A percentile compares a stretch with the other conserved stretches of the same genome.
phyloP scores from a whole-genome alignment of 495 filamentous ascomycete genomes.

The Trichoderma gamsii region DNA sequence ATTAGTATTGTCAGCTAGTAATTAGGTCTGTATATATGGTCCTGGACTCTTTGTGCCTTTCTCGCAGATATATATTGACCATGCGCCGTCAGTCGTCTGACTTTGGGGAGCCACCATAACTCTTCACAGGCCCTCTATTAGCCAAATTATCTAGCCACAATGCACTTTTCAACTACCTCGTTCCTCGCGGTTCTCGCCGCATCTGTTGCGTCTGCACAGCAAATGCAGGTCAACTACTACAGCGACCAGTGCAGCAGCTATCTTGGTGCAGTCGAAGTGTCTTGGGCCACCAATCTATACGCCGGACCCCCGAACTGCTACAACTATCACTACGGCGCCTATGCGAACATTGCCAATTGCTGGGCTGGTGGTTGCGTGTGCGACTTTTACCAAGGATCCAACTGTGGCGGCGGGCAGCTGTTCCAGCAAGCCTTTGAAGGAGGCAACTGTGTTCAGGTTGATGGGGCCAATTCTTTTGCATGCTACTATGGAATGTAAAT shows the following conservation, averaged over 20 bases:
- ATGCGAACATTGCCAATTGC: background rate
- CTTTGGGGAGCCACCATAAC: background rate
- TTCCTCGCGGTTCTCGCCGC: background rate
- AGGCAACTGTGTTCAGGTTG: background rate
- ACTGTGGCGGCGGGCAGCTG: background rate
- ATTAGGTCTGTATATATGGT: background rate
- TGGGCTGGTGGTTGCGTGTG: background rate
- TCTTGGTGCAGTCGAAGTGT: background rate
- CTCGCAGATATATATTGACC: background rate
- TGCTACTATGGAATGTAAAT: background rate
- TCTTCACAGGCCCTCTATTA: background rate
- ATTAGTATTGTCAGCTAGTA: background rate
- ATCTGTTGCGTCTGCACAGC: background rate
- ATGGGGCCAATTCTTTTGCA: background rate
- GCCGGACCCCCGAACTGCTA: background rate
- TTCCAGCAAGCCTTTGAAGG: background rate
- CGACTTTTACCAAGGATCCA: background rate
- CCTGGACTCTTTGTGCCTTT: background rate
- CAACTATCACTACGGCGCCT: background rate
- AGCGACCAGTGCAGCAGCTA: background rate
- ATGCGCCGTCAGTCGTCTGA: background rate
- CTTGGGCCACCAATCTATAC: background rate
- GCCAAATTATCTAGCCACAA: background rate
- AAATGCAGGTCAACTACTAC: background rate
- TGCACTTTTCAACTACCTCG: background rate